A percentile compares a stretch with the other conserved stretches of the same genome.
Conservation (phyloP, 805 yeast genomes). For the Kazachstania martiniae region DNA sequence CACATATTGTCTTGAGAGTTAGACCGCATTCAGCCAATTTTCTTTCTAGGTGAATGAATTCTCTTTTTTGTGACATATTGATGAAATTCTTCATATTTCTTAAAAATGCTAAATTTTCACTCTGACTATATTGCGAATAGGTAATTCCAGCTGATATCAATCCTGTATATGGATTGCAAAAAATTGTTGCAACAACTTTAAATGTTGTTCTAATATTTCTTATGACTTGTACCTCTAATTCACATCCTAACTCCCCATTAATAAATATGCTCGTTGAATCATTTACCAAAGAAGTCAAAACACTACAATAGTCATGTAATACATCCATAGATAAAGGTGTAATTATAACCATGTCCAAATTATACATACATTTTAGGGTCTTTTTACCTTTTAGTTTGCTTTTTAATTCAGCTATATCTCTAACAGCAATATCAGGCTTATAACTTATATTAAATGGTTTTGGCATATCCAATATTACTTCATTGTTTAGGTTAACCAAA, state of each 20-base stretch:
- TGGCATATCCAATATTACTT: conserved; percentile 26
- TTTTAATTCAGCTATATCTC: conserved; percentile 12
- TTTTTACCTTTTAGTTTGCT: conserved; percentile 2
- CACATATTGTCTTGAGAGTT: conserved; percentile 3
- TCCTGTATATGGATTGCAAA: conserved; percentile 18
- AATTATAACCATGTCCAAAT: conserved; percentile 19
- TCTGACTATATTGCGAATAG: conserved; percentile 9
- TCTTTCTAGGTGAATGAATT: conserved; percentile 7
- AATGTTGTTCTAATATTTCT: conserved; percentile 9
- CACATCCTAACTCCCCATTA: conserved; percentile 24
- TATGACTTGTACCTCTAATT: conserved; percentile 18
- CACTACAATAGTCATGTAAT: conserved; percentile 12
- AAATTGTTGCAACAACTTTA: conserved; percentile 17
- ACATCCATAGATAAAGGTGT: conserved; percentile 20
- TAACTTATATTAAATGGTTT: conserved; percentile 26
- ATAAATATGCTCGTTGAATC: conserved; percentile 16
- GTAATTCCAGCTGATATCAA: conserved; percentile 19
- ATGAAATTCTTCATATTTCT: conserved; percentile 5
- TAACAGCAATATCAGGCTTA: conserved; percentile 24
- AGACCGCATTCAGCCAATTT: no score
- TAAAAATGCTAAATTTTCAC: conserved; percentile 1
- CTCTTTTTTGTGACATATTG: conserved; percentile 4
- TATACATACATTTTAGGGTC: conserved; percentile 9
- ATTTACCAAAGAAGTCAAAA: conserved; percentile 11
- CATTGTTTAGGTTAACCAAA: conserved; percentile 24